These are phyloP conservation scores for Neopestalotiopsis sp. DNA, from an alignment of 2,329 filamentous ascomycete genomes.

Conservation along the genomic window DNA sequence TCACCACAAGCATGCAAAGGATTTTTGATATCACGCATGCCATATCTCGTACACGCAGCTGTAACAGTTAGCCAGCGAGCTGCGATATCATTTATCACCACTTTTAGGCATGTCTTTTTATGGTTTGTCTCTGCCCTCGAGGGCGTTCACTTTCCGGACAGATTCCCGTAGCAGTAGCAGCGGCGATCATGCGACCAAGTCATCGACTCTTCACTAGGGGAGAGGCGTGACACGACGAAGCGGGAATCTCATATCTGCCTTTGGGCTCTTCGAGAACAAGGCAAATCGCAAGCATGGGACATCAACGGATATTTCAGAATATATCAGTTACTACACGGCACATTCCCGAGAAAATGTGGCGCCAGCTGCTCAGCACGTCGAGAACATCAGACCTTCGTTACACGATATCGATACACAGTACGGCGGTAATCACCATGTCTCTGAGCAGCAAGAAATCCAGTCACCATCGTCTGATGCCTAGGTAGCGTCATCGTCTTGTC, in stretches of 20 bases:
- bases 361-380: neutral
- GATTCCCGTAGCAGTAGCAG: neutral
- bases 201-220: neutral
- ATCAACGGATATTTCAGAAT: conserved; percentile 10
- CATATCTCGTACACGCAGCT: neutral
- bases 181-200: neutral
- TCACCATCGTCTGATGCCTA: neutral
- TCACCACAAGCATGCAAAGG: neutral
- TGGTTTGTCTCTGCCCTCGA: conserved; percentile 12
- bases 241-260: neutral
- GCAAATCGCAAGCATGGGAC: neutral
- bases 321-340: conserved; percentile 7
- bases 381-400: neutral
- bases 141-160: neutral
- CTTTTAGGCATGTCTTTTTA: conserved; percentile 15
- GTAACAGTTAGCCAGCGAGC: neutral
- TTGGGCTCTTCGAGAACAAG: conserved; percentile 1
- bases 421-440: neutral
- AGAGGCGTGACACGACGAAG: neutral
- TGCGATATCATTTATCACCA: neutral
- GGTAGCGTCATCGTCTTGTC: neutral
- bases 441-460: conserved; percentile 4
- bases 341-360: neutral
- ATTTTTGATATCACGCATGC: neutral
- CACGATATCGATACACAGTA: neutral